A percentile compares a stretch with the other conserved stretches of the same genome.
Evolutionary conservation across 768 basidiomycete species (phyloP).

Genomic region (Dacryopinax primogenitus): DNA sequence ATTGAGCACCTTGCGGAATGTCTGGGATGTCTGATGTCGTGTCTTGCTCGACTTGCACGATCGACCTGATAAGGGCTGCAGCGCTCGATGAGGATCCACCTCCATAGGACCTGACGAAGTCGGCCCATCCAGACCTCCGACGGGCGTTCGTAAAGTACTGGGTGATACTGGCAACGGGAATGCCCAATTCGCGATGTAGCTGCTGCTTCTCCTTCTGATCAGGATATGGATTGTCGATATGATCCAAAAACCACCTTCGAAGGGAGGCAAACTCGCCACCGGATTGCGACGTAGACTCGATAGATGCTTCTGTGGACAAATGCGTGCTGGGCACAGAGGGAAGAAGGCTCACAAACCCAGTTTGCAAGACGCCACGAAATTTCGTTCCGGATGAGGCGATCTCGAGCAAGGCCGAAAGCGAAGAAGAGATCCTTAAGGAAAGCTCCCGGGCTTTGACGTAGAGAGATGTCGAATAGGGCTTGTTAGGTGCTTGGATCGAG

Average conservation of each 20-base stretch:
- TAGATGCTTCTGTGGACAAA: background rate
- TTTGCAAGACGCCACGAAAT: no score
- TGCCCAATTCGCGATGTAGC: background rate
- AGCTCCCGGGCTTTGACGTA: no score
- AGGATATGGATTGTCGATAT: conserved; percentile 20
- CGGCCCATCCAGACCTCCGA: conserved; percentile 19
- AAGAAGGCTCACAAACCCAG: background rate
- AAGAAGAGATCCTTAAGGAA: no score
- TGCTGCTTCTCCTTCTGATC: conserved; percentile 10
- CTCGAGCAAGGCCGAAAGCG: no score
- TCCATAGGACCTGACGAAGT: conserved; percentile 9
- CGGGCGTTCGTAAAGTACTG: conserved; percentile 22
- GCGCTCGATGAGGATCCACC: background rate
- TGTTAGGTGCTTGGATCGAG: no score
- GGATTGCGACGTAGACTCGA: background rate
- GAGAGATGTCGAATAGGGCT: no score
- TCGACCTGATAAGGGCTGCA: background rate
- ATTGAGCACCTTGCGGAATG: background rate
- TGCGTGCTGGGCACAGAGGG: background rate
- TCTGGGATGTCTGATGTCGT: background rate
- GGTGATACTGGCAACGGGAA: conserved; percentile 15
- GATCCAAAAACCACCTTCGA: conserved; percentile 16
- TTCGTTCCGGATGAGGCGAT: no score
- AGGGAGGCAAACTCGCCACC: background rate
- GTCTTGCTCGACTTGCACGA: background rate